Evolutionary conservation across 176 grass and related monocot genomes (phyloP), one percentile per base, ranked within the genome.

Genomic region (Triticum monococcum): DNA sequence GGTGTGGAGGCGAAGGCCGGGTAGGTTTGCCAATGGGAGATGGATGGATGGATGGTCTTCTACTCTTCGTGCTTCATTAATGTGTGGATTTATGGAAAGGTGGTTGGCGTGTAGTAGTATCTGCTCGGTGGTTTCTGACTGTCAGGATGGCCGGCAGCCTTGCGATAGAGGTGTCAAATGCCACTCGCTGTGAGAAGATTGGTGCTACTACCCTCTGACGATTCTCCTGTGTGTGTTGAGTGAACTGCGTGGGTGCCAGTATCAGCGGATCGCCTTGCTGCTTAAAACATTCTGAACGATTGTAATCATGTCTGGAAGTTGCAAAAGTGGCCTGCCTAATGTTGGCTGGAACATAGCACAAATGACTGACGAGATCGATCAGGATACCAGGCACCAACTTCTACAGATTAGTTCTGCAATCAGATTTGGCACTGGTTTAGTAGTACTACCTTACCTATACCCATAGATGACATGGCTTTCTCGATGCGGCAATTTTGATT

Each of bases 1-100:
- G 64, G 35, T 86, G 68, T 91, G 80, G 80, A 68, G 32, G 81
- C 80, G 73, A 67, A 64, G 72, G 3, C 37, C 9, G 80, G 74
- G 30, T 84, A 38, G 69, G 68, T 60, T 68, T 17, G 72, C 62
- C 77, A 63, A 28, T 62, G 1, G 81, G 81, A 68, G 69, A 43
- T 11, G 70, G 38, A 46, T 46, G 24, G 41, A 75, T 79, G 70
- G 60, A 16, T 71, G 70, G 26, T 85, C 35, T 52, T 52, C 48
- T 52, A 52, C 48, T 52, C 48, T 52, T 81, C 28, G 23, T 56
- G 84, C 36, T 52, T 77, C 37, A 75, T 56, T 63, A 37, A 76
- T 71, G 73, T 63, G 81, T 85, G 37, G 69, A 64, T 88, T 77
- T 87, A 37, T 85, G 69, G 77, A 17, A 12, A 38, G 41, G 50